A percentile compares a stretch with the other conserved stretches of the same genome.
These are phyloP conservation scores for Aspergillus aculeatus DNA, from an alignment of 2,329 filamentous ascomycete species.

Conservation along the genomic window DNA sequence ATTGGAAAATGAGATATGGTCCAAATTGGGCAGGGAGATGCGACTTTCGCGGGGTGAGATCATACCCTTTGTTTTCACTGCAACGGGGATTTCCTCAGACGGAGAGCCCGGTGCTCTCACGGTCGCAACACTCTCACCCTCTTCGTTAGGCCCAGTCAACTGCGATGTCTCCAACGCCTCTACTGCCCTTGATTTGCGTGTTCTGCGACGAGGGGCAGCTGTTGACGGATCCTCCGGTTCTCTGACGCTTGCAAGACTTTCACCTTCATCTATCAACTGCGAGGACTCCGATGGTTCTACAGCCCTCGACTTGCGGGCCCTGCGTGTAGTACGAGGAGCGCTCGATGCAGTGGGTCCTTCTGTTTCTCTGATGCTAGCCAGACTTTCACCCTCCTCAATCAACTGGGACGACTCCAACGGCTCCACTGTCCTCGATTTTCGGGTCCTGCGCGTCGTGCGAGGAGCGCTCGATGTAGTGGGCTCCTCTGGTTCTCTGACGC, in stretches of 20 bases:
- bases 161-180: slow-evolving; percentile 61
- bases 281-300: slow-evolving; percentile 58
- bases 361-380: neutral
- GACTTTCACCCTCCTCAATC: slow-evolving; percentile 37
- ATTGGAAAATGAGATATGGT: slow-evolving; percentile 46
- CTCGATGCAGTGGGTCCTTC: slow-evolving; percentile 35
- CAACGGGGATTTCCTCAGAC: slow-evolving; percentile 53
- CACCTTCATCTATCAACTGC: slow-evolving; percentile 49
- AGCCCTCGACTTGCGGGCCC: slow-evolving; percentile 45
- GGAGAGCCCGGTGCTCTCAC: slow-evolving; percentile 54
- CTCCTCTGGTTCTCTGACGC: neutral
- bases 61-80: slow-evolving; percentile 68
- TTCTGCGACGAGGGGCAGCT: neutral
- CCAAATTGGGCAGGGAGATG: slow-evolving; percentile 41
- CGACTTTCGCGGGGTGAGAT: slow-evolving; percentile 41
- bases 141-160: slow-evolving; percentile 41
- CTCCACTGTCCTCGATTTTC: slow-evolving; percentile 48
- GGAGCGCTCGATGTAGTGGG: slow-evolving; percentile 38
- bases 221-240: neutral
- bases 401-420: slow-evolving; percentile 61
- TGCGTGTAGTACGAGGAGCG: slow-evolving; percentile 30
- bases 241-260: neutral
- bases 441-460: slow-evolving; percentile 32
- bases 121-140: slow-evolving; percentile 30
- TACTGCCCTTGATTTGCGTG: slow-evolving; percentile 28